These are phyloP conservation scores for Fragaria ananassa DNA, from an alignment of 306 rosid species.

Conservation along the genomic window DNA sequence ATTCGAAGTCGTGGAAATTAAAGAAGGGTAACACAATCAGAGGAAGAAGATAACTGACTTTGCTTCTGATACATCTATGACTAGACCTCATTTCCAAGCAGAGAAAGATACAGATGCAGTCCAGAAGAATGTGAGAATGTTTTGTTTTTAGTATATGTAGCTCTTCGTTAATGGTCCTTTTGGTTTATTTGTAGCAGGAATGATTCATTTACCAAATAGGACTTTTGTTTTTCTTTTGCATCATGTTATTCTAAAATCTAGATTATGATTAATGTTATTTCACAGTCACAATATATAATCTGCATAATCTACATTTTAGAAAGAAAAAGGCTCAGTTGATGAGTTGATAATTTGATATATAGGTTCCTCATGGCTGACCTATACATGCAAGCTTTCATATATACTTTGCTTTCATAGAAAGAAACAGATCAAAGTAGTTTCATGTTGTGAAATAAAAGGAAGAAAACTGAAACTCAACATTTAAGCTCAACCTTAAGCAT, in stretches of 20 bases:
- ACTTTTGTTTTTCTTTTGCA: not conserved
- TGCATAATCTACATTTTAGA: no score
- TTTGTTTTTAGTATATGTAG: not conserved
- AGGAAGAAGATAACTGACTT: not conserved
- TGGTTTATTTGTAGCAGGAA: not conserved
- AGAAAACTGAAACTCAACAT: not conserved
- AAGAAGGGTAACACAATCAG: not conserved
- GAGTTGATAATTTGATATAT: no score
- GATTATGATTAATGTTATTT: not conserved
- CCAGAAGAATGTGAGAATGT: not conserved
- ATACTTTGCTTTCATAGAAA: not conserved
- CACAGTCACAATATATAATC: no score
- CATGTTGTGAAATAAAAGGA: not conserved
- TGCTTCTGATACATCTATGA: conserved; percentile 4
- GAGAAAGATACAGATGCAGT: fast-evolving
- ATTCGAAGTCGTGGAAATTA: not conserved
- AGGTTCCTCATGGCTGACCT: no score
- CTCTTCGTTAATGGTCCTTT: not conserved
- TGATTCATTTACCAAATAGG: not conserved
- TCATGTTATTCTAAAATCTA: not conserved
- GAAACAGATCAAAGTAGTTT: not conserved
- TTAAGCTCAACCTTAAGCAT: not conserved
- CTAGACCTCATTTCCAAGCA: conserved; percentile 28
- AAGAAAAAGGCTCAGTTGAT: no score
- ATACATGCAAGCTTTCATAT: not conserved